phyloP scores from a whole-genome alignment of 2,329 filamentous ascomycete genomes.

The Clonostachys rosea region DNA sequence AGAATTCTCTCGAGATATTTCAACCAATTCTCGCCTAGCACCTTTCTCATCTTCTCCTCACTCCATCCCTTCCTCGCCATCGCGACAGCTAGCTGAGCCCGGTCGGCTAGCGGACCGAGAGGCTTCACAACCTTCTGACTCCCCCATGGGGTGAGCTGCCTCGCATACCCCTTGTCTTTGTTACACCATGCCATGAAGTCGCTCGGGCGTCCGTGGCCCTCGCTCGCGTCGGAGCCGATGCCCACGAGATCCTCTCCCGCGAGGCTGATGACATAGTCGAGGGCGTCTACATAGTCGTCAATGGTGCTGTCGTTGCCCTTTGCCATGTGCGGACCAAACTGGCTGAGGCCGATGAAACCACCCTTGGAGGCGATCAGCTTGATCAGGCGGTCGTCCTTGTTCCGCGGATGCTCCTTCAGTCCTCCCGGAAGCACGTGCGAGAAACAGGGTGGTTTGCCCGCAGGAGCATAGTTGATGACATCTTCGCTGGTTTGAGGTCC shows the following conservation, averaged over 20 bases:
- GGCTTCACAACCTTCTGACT: slow-evolving; percentile 32
- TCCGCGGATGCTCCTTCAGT: slow-evolving; percentile 26
- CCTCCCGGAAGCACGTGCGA: slow-evolving; percentile 27
- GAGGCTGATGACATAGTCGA: slow-evolving; percentile 28
- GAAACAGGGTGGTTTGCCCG: slow-evolving; percentile 30
- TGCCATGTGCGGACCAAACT: slow-evolving; percentile 31
- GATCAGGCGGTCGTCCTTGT: slow-evolving; percentile 29
- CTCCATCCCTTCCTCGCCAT: slow-evolving; percentile 30
- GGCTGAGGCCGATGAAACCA: slow-evolving; percentile 28
- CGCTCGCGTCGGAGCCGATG: slow-evolving; percentile 29
- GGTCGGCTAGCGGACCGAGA: slow-evolving; percentile 24
- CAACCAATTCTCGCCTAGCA: slow-evolving; percentile 31
- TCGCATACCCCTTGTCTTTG: slow-evolving; percentile 30
- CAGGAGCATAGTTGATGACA: slow-evolving; percentile 24
- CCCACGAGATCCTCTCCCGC: slow-evolving; percentile 28
- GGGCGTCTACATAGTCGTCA: slow-evolving; percentile 31
- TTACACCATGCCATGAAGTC: slow-evolving; percentile 34
- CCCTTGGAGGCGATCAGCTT: slow-evolving; percentile 24
- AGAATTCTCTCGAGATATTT: slow-evolving; percentile 26
- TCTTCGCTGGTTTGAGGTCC: slow-evolving; percentile 24
- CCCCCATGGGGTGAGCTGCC: slow-evolving; percentile 29
- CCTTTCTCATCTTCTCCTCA: slow-evolving; percentile 28
- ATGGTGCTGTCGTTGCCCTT: slow-evolving; percentile 32
- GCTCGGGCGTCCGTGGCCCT: slow-evolving; percentile 28
- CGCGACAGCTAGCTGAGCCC: slow-evolving; percentile 22